Evolutionary conservation across 805 yeast genomes (phyloP).

Genomic region (Schwanniomyces occidentalis): DNA sequence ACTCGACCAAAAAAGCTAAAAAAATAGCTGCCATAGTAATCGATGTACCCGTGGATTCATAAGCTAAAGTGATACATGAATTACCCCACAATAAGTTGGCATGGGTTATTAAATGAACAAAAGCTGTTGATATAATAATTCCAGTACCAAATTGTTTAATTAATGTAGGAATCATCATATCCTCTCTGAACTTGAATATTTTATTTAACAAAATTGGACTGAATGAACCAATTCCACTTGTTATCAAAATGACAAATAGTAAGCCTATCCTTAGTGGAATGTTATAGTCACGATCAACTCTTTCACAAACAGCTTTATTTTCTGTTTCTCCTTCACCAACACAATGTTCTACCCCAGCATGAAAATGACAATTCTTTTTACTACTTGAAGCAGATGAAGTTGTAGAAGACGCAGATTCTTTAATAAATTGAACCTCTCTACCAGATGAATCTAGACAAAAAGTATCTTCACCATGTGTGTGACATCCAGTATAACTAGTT

Average conservation of each 20-base stretch:
- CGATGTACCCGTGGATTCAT: conserved; percentile 27
- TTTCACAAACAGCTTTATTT: conserved; percentile 16
- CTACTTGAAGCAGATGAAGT: conserved; percentile 3
- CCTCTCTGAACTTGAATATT: conserved; percentile 14
- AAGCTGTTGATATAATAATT: conserved; percentile 31
- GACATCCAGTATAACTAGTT: conserved; percentile 18
- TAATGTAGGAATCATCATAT: conserved; percentile 12
- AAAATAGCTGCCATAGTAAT: conserved; percentile 31
- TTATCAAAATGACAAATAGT: conserved; percentile 33
- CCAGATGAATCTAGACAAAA: conserved; percentile 16
- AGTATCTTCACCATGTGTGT: conserved; percentile 16
- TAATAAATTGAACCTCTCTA: conserved; percentile 18
- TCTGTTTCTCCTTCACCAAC: conserved; percentile 11
- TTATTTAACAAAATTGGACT: conserved; percentile 29
- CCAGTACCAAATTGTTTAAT: conserved; percentile 32
- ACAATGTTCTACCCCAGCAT: conserved; percentile 36
- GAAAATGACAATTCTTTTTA: conserved; percentile 25
- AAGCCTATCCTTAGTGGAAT: conserved; percentile 29
- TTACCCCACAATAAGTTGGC: conserved; percentile 28
- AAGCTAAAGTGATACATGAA: conserved; percentile 21
- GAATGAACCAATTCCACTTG: conserved; percentile 33
- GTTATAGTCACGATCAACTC: conserved; percentile 27
- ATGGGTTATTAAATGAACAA: conserved; percentile 31
- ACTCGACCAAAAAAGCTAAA: conserved; percentile 24
- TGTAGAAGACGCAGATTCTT: conserved; percentile 2